phyloP scores from a whole-genome alignment of 2,329 filamentous ascomycete genomes.

The Colletotrichum navitas region DNA sequence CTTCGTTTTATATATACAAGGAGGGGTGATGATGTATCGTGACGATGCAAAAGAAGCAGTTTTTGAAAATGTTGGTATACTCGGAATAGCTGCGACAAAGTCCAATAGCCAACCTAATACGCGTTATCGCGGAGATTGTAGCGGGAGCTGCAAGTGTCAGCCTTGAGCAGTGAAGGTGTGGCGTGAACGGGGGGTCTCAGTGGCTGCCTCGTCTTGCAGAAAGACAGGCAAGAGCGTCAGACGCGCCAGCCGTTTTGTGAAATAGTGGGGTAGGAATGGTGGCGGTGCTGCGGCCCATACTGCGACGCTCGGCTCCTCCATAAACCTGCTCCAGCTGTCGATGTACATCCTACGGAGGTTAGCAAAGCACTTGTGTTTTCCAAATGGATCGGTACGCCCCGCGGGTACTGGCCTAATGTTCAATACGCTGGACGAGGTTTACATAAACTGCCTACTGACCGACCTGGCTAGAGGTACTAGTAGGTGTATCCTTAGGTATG shows the following conservation, averaged over 20 bases:
- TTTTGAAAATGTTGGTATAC: slow-evolving; percentile 48
- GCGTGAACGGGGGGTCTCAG: slow-evolving; percentile 30
- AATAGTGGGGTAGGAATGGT: slow-evolving; percentile 36
- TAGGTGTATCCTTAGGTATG: too few species aligned
- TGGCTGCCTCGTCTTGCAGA: slow-evolving; percentile 22
- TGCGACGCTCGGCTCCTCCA: not conserved
- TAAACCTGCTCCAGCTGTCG: too few species aligned
- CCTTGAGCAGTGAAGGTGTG: slow-evolving; percentile 37
- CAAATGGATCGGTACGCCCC: not conserved
- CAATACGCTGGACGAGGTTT: too few species aligned
- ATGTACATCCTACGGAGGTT: too few species aligned
- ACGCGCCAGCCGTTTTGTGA: not conserved
- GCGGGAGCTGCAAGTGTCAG: slow-evolving; percentile 33
- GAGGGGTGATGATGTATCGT: not conserved
- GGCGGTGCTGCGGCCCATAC: slow-evolving; percentile 24
- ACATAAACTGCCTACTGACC: too few species aligned
- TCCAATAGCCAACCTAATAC: not conserved
- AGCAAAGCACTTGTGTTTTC: not conserved
- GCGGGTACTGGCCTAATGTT: too few species aligned
- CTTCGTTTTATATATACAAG: not conserved
- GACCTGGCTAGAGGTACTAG: too few species aligned
- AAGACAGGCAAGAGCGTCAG: slow-evolving; percentile 12
- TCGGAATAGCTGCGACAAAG: slow-evolving; percentile 1
- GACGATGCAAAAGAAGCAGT: slow-evolving; percentile 38
- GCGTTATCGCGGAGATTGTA: slow-evolving; percentile 23